Evolutionary conservation across 495 filamentous ascomycete genomes (phyloP).

Genomic region (Talaromyces liani): DNA sequence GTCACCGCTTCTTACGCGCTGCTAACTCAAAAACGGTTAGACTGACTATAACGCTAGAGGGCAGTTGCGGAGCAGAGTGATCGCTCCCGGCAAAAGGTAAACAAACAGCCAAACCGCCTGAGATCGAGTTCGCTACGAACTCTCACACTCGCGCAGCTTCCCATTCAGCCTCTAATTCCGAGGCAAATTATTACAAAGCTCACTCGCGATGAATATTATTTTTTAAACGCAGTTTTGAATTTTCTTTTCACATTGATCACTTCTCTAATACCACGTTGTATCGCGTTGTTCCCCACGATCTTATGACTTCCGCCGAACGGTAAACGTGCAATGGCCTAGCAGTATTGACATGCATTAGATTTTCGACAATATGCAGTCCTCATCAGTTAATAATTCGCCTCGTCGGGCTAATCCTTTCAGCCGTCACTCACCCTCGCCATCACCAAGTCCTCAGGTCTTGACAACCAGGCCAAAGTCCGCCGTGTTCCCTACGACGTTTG

Average conservation of each 20-base stretch:
- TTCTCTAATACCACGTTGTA: not conserved
- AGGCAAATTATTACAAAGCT: not conserved
- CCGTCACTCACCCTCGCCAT: conserved; percentile 57
- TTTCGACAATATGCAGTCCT: conserved; percentile 31
- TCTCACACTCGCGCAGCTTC: not conserved
- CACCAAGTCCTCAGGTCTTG: conserved; percentile 37
- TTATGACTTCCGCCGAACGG: not conserved
- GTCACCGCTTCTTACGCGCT: not conserved
- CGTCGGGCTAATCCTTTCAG: conserved; percentile 74
- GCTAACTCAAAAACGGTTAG: not conserved
- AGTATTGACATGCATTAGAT: conserved; percentile 1
- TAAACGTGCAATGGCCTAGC: not conserved
- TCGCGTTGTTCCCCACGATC: not conserved
- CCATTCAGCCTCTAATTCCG: not conserved
- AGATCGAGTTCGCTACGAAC: not conserved
- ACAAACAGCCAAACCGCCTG: conserved; percentile 6
- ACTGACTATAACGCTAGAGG: not conserved
- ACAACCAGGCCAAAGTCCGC: conserved; percentile 63
- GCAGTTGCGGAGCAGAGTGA: conserved; percentile 5
- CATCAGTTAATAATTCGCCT: conserved; percentile 37
- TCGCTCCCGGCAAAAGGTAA: conserved; percentile 10
- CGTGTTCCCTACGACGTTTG: conserved; percentile 51
- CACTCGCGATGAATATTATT: not conserved
- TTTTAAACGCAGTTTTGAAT: not conserved
- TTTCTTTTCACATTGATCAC: not conserved